phyloP scores from a whole-genome alignment of 129 eudicot species.

The Helichrysum umbraculigerum region DNA sequence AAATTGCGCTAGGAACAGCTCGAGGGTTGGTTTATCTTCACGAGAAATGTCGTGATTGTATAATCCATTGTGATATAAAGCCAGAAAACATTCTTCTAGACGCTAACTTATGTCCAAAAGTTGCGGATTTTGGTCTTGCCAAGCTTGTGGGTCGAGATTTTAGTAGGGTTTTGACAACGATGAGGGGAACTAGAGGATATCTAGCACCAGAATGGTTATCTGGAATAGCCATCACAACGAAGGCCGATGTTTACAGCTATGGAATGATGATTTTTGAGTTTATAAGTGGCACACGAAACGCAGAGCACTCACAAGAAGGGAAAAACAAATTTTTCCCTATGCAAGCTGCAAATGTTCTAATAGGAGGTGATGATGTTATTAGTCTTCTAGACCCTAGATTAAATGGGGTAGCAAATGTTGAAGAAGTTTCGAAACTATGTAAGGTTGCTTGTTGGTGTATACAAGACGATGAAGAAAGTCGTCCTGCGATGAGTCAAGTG shows the following conservation, averaged over 20 bases:
- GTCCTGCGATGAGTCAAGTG: constrained; percentile 69
- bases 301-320: constrained; percentile 36
- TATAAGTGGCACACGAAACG: constrained; percentile 53
- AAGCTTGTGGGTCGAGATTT: constrained; percentile 78
- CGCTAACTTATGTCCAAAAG: constrained; percentile 47
- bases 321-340: constrained; percentile 49
- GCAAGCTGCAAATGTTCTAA: constrained; percentile 38
- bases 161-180: constrained; percentile 69
- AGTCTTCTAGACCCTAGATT: constrained; percentile 51
- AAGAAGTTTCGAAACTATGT: constrained; percentile 51
- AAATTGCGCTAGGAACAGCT: constrained; percentile 61
- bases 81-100: constrained; percentile 75
- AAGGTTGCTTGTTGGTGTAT: constrained; percentile 79
- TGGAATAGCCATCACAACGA: constrained; percentile 57
- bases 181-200: constrained; percentile 69
- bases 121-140: constrained; percentile 76
- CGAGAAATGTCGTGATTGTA: constrained; percentile 66
- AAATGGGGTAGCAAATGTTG: constrained; percentile 41
- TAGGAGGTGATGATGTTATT: constrained; percentile 54
- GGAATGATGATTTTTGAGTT: constrained; percentile 77
- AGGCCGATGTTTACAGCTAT: constrained; percentile 73
- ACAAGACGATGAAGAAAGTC: constrained; percentile 59
- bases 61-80: constrained; percentile 77
- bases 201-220: constrained; percentile 82
- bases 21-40: constrained; percentile 68